Evolutionary conservation across 169 alveolate genomes (phyloP), one percentile per base, ranked within the genome.

Genomic region (Condylostoma magnum): DNA sequence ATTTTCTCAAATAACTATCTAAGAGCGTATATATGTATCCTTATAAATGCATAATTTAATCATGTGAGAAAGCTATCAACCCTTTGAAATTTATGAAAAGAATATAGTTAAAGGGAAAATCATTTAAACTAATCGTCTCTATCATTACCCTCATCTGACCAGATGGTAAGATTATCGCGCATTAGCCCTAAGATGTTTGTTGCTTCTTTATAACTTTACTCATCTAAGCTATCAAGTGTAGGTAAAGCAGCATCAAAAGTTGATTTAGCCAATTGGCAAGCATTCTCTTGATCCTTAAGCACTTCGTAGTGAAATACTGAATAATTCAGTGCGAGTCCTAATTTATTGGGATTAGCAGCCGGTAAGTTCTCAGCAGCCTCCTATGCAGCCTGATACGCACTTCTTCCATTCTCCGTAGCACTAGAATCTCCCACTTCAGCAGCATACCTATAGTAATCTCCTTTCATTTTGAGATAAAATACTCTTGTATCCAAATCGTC

Each of bases 281-380:
- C 99, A 90, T 96, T 97, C 65, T 94, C 96, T 22, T 99, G 99
- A 76, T 96, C 95, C 75, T 94, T 92, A 85, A 96, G 89, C 43
- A 98, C 98, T 87, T 98, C 99, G 83, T 97, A 98, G 92, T 95
- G 95, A 94, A 97, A 98, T 53, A 98, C 98, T 18, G 99, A 96
- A 92, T 93, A 97, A 95, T 98, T 97, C 73, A 97, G 90, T 2
- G 99, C 99, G 66, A 98, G 86, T 5, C 99, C 99, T 55, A 97
- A 87, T 67, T 99, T 95, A 80, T 95, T 94, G 15, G 99, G 99
- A 82, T 98, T 99, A 36, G 99, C 95, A 51, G 99, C 92, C 22
- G 94, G 96, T 56, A 98, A 94, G 48, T 95, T 97, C 18, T 22
- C 34, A 71, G 92, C 95, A 47, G 99, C 98, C 75, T 92, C 95